These are phyloP conservation scores for Penicillium corylophilum DNA, from an alignment of 2,329 filamentous ascomycete species.

Conservation along the genomic window DNA sequence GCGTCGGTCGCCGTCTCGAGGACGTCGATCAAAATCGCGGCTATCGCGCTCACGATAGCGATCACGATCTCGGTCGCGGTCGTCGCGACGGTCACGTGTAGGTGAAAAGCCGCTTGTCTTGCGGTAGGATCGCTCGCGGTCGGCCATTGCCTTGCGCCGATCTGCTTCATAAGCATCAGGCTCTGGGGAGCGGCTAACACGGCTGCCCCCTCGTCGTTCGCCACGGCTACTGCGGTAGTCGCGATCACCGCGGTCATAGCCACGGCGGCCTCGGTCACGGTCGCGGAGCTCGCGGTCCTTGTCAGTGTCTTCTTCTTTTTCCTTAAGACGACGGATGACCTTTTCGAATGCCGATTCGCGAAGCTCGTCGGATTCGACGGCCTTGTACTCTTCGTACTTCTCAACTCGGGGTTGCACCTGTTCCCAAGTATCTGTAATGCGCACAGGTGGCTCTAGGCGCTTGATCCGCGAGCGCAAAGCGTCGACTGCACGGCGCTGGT, in stretches of 20 bases:
- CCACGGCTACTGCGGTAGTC: slow-evolving; percentile 53
- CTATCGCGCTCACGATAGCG: slow-evolving; percentile 42
- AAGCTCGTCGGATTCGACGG: slow-evolving; percentile 77
- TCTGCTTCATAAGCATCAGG: slow-evolving; percentile 93
- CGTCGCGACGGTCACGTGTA: slow-evolving; percentile 38
- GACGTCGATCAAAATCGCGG: slow-evolving; percentile 40
- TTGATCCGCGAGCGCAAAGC: slow-evolving; percentile 83
- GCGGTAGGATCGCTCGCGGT: slow-evolving; percentile 89
- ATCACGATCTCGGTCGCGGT: slow-evolving; percentile 39
- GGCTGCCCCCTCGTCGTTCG: slow-evolving; percentile 45
- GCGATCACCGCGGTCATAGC: slow-evolving; percentile 56
- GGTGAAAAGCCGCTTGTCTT: slow-evolving; percentile 68
- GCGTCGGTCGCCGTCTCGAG: slow-evolving; percentile 49
- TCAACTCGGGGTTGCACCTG: slow-evolving; percentile 77
- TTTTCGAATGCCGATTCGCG: slow-evolving; percentile 87
- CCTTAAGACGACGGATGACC: slow-evolving; percentile 82
- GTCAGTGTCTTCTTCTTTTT: slow-evolving; percentile 83
- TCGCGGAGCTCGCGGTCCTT: slow-evolving; percentile 52
- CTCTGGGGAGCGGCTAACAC: slow-evolving; percentile 85
- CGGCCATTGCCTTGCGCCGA: slow-evolving; percentile 86
- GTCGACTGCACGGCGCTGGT: slow-evolving; percentile 81
- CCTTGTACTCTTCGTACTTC: slow-evolving; percentile 79
- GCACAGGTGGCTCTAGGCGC: slow-evolving; percentile 81
- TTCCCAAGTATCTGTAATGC: slow-evolving; percentile 79
- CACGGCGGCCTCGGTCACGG: slow-evolving; percentile 51